Evolutionary conservation across 2,329 filamentous ascomycete species (phyloP), one percentile per base, ranked within the genome.

Genomic region (Fusarium sp.): DNA sequence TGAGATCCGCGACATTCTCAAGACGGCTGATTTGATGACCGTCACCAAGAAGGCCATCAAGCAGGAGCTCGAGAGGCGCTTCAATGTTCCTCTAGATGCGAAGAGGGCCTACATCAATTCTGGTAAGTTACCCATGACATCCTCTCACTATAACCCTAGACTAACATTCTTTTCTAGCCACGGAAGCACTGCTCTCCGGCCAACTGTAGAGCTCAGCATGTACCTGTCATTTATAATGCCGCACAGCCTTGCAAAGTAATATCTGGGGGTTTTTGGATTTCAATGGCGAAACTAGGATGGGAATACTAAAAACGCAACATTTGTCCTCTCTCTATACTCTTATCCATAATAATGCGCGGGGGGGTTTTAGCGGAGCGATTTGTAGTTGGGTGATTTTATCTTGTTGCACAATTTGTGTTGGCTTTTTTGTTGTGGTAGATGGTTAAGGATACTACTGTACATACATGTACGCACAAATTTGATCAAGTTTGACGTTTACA

Each of bases 41-140:
- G 92, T 99, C 38, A 99, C 95, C 66, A 99, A 99, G 87, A 99
- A 99, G 86, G 92, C 91, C 70, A 91, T 99, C 77, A 98, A 98
- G 84, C 79, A 86, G 67, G 95, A 99, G 80, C 80, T 99, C 54
- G 95, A 99, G 82, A 87, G 88, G 71, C 86, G 93, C 61, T 99
- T 99, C 72, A 91, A 91, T 60, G 88, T 96, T 62, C 86, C 88
- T 56, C 84, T 99, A 56, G 93, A 98, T 74, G 82, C 88, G 49
- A 96, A 92, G 84, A 89, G 93, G 77, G 87, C 91, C 54, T 99
- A 97, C 77, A 98, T 99, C 74, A 93, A 93, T 76, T 93, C 88
- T 79, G 91, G 91, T 94, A 88, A 85, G 43, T 57, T 33, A 21
- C 63, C 37, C 13, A 19, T 25, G 29, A 31, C 13, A 33, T 9